Percentiles rank a stretch among this genome's conserved stretches.
phyloP scores from a whole-genome alignment of 164 flowering plant species.

The Dillenia turbinata region DNA sequence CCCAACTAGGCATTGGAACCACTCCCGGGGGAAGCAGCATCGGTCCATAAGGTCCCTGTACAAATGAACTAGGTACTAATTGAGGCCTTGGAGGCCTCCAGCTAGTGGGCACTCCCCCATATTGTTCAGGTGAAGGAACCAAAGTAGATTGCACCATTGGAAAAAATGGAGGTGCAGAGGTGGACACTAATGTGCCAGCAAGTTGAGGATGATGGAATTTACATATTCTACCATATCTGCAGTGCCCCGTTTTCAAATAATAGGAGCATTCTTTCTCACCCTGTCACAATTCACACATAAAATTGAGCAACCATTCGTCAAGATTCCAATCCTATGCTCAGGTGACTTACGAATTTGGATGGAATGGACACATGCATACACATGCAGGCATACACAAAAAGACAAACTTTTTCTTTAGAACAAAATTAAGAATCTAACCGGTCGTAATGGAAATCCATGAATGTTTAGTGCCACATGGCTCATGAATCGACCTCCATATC shows the following conservation, averaged over 20 bases:
- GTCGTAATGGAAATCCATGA: conserved; percentile 83
- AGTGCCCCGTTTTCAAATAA: conserved; percentile 83
- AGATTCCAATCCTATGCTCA: background rate
- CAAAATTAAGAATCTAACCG: conserved; percentile 43
- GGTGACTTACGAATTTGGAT: too few relatives aligned
- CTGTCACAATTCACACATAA: conserved; percentile 26
- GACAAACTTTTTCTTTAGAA: too few relatives aligned
- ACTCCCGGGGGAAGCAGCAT: conserved; percentile 60
- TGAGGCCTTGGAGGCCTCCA: conserved; percentile 73
- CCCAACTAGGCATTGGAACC: conserved; percentile 77
- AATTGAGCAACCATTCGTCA: background rate
- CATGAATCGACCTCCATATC: conserved; percentile 49
- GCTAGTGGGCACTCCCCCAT: conserved; percentile 43
- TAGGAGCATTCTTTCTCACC: conserved; percentile 93
- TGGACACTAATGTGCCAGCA: conserved; percentile 36
- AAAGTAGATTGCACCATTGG: conserved; percentile 57
- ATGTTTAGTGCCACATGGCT: conserved; percentile 54
- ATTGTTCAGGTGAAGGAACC: conserved; percentile 58
- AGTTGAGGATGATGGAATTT: conserved; percentile 94
- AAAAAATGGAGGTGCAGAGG: conserved; percentile 48
- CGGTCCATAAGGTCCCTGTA: conserved; percentile 76
- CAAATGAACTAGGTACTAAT: conserved; percentile 57
- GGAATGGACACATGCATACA: background rate
- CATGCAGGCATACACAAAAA: background rate
- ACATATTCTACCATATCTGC: conserved; percentile 89